phyloP scores from a whole-genome alignment of 225 moss, liverwort and hornwort species.

The Bryum argenteum region DNA sequence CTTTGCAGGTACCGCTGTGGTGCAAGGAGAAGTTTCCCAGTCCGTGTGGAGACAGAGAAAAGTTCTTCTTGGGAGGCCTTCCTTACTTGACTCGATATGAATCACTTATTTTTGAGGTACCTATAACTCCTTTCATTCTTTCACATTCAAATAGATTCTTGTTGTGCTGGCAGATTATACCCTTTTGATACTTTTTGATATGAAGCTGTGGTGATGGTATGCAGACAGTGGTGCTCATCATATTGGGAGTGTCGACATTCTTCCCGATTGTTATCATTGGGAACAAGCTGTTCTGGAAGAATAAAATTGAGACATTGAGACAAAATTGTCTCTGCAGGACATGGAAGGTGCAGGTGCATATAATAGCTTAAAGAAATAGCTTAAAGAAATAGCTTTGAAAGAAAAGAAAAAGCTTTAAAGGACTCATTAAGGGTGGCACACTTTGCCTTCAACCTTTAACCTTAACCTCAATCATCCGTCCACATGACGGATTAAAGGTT shows the following conservation, averaged over 20 bases:
- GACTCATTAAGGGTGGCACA: too few species aligned
- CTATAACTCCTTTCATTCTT: not conserved
- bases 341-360: too few species aligned
- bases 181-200: too few species aligned
- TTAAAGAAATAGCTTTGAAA: too few species aligned
- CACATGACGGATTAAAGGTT: too few species aligned
- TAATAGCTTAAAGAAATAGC: too few species aligned
- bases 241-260: conserved; percentile 71
- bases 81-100: conserved; percentile 78
- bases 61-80: conserved; percentile 73
- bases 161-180: not conserved
- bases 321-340: too few species aligned
- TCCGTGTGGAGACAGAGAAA: conserved; percentile 72
- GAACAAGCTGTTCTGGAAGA: conserved; percentile 73
- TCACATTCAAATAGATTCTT: not conserved
- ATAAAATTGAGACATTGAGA: conserved; percentile 50
- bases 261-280: conserved; percentile 75
- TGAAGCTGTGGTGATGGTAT: conserved; percentile 5
- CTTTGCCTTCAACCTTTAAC: too few species aligned
- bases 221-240: conserved; percentile 61
- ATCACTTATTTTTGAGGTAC: conserved; percentile 75
- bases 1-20: conserved; percentile 90
- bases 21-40: conserved; percentile 71
- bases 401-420: too few species aligned
- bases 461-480: too few species aligned